Evolutionary conservation across 768 basidiomycete genomes (phyloP).

Genomic region (Lentinula detonsa): DNA sequence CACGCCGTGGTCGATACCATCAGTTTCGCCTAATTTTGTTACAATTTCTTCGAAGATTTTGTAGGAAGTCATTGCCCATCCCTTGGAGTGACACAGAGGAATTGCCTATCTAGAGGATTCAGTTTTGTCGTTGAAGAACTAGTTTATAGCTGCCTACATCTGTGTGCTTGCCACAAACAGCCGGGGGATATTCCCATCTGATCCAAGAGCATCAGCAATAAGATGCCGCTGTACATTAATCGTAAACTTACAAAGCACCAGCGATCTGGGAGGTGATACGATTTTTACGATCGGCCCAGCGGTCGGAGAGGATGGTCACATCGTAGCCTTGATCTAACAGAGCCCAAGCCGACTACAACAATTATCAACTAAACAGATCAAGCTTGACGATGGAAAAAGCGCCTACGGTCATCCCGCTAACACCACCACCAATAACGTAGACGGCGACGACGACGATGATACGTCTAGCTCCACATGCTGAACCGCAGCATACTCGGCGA

Average conservation of each 20-base stretch:
- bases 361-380: not conserved
- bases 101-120: constrained; percentile 7
- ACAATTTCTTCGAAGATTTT: constrained; percentile 19
- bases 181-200: constrained; percentile 33
- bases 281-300: constrained; percentile 14
- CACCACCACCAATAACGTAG: constrained; percentile 3
- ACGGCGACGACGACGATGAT: too few relatives aligned
- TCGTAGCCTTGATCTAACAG: constrained; percentile 28
- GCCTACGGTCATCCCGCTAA: constrained; percentile 3
- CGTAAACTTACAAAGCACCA: constrained; percentile 19
- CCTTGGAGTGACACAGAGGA: constrained; percentile 25
- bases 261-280: constrained; percentile 20
- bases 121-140: not conserved
- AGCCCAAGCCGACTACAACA: constrained; percentile 21
- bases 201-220: not conserved
- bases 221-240: not conserved
- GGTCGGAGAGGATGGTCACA: constrained; percentile 25
- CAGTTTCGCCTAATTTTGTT: constrained; percentile 13
- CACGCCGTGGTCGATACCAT: constrained; percentile 22
- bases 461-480: constrained; percentile 51
- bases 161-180: constrained; percentile 31
- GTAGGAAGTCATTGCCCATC: constrained; percentile 31
- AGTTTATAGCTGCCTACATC: constrained; percentile 10
- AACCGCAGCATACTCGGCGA: constrained; percentile 75
- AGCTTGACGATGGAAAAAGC: not conserved